phyloP scores from a whole-genome alignment of 225 moss, liverwort and hornwort genomes.

The Physcomitrellopsis africana region DNA sequence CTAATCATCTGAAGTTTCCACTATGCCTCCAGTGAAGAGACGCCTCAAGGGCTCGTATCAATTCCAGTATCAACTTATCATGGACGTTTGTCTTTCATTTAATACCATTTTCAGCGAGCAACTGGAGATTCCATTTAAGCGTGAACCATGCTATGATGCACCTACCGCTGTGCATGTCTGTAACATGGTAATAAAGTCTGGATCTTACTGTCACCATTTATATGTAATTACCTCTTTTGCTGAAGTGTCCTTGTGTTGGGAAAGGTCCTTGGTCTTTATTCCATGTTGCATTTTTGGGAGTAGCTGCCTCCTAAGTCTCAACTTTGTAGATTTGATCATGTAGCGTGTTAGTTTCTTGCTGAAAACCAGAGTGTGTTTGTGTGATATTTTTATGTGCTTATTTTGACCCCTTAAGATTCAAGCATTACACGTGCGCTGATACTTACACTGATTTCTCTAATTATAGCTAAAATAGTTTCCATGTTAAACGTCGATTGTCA shows the following conservation, averaged over 20 bases:
- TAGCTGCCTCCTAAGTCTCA: slow-evolving; percentile 8
- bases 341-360: slow-evolving; percentile 16
- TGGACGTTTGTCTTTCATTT: slow-evolving; percentile 41
- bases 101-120: too few relatives aligned
- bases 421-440: too few relatives aligned
- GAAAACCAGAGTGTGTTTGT: slow-evolving; percentile 23
- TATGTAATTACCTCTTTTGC: slow-evolving; percentile 3
- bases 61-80: slow-evolving; percentile 37
- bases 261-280: slow-evolving; percentile 14
- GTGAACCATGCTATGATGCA: slow-evolving; percentile 35
- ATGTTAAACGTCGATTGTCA: too few relatives aligned
- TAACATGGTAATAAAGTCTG: slow-evolving; percentile 23
- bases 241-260: not conserved
- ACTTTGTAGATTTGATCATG: slow-evolving; percentile 14
- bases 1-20: slow-evolving; percentile 46
- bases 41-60: slow-evolving; percentile 28
- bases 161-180: slow-evolving; percentile 18
- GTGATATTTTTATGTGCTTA: not conserved
- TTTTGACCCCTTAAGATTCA: not conserved
- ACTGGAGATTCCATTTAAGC: slow-evolving; percentile 42
- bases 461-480: too few relatives aligned
- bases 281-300: slow-evolving; percentile 9
- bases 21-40: slow-evolving; percentile 48
- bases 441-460: too few relatives aligned
- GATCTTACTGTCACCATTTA: slow-evolving; percentile 29